A percentile compares a stretch with the other conserved stretches of the same genome.
Conservation (phyloP, 2,329 filamentous ascomycete species). For the Aspergillus udagawae region DNA sequence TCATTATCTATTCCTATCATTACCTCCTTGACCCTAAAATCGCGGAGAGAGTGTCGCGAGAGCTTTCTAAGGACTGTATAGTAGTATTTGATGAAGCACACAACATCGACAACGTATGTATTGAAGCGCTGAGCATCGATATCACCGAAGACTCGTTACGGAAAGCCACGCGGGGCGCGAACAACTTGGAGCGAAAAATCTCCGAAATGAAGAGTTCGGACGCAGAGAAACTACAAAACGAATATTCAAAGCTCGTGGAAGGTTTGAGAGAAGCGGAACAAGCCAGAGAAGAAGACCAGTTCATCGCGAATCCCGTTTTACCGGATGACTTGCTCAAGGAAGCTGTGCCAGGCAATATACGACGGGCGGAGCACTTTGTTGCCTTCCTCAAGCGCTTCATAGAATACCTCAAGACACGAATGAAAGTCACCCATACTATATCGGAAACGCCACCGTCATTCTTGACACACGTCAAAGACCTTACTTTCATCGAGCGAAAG, state of each 20-base stretch:
- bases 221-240: slow-evolving; percentile 86
- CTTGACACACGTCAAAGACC: slow-evolving; percentile 83
- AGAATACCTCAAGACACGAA: slow-evolving; percentile 94
- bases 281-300: slow-evolving; percentile 85
- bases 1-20: slow-evolving; percentile 99
- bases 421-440: slow-evolving; percentile 97
- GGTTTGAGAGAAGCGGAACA: slow-evolving; percentile 85
- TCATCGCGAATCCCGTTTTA: slow-evolving; percentile 93
- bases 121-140: slow-evolving; percentile 94
- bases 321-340: slow-evolving; percentile 93
- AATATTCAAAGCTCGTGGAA: slow-evolving; percentile 93
- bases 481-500: slow-evolving; percentile 97
- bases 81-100: slow-evolving; percentile 98
- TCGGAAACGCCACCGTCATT: slow-evolving; percentile 96
- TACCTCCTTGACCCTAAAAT: slow-evolving; percentile 98
- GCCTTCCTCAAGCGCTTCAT: slow-evolving; percentile 94
- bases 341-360: slow-evolving; percentile 93
- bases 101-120: slow-evolving; percentile 99
- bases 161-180: slow-evolving; percentile 84
- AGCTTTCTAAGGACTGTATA: slow-evolving; percentile 96
- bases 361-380: slow-evolving; percentile 92
- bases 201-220: slow-evolving; percentile 94
- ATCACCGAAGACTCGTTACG: slow-evolving; percentile 91
- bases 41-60: slow-evolving; percentile 88
- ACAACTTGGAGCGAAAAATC: slow-evolving; percentile 86